phyloP scores from a whole-genome alignment of 2,329 filamentous ascomycete species.

The Fusarium caatingaense region DNA sequence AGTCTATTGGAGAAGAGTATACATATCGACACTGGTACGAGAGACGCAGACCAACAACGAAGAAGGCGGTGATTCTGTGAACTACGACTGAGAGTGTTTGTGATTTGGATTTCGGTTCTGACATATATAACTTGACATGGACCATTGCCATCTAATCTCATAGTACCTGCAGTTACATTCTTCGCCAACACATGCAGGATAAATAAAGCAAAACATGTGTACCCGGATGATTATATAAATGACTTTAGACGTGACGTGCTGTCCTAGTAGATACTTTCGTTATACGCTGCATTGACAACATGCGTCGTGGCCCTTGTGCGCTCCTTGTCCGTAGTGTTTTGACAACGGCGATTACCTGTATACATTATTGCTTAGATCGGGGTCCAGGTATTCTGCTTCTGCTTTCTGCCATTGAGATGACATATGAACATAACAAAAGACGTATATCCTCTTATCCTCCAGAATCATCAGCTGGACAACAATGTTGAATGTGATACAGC shows the following conservation, averaged over 20 bases:
- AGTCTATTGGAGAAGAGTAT: conserved; percentile 3
- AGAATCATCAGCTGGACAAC: background rate
- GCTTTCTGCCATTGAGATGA: background rate
- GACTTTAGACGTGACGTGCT: conserved; percentile 17
- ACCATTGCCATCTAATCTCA: conserved; percentile 16
- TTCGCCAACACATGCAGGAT: conserved; percentile 30
- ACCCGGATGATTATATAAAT: conserved; percentile 6
- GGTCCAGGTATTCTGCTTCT: background rate
- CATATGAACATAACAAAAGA: background rate
- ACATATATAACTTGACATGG: conserved; percentile 20
- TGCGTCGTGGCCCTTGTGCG: background rate
- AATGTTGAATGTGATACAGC: background rate
- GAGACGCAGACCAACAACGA: conserved; percentile 8
- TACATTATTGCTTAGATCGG: background rate
- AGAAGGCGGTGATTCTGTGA: conserved; percentile 32
- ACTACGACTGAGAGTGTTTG: conserved; percentile 17
- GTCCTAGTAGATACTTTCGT: background rate
- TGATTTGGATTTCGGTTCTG: conserved; percentile 24
- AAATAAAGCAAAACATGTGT: conserved; percentile 25
- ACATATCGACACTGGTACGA: conserved; percentile 1
- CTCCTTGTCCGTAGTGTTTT: background rate
- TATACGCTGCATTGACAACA: background rate
- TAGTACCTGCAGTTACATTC: conserved; percentile 24
- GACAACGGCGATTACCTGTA: background rate
- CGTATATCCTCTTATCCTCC: background rate